Percentiles rank a stretch among this genome's conserved stretches.
phyloP scores from a whole-genome alignment of 805 yeast species.

The Candida schatavii region DNA sequence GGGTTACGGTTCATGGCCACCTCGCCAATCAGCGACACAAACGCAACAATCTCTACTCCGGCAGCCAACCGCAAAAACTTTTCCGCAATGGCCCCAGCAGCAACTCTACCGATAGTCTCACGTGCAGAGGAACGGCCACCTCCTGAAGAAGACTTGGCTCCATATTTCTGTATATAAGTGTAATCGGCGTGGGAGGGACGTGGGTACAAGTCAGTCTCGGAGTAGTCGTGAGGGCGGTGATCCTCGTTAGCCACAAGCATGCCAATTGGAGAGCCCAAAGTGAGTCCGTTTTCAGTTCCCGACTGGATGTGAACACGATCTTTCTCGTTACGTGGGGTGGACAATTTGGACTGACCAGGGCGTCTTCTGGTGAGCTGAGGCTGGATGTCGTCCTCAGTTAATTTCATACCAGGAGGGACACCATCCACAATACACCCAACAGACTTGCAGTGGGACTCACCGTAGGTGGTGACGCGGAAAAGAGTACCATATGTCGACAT shows the following conservation, averaged over 20 bases:
- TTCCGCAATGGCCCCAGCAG: slow-evolving; percentile 98
- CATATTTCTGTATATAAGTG: slow-evolving; percentile 89
- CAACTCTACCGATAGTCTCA: slow-evolving; percentile 98
- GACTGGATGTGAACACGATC: slow-evolving; percentile 91
- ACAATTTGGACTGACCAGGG: slow-evolving; percentile 91
- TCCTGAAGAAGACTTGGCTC: slow-evolving; percentile 90
- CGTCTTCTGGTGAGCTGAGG: slow-evolving; percentile 96
- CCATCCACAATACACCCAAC: slow-evolving; percentile 99
- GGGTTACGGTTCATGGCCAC: slow-evolving; percentile 75
- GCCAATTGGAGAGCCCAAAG: slow-evolving; percentile 94
- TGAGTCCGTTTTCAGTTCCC: slow-evolving; percentile 87
- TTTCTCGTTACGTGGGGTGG: slow-evolving; percentile 96
- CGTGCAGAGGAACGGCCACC: slow-evolving; percentile 98
- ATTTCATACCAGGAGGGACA: slow-evolving; percentile 89
- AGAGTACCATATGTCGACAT: slow-evolving; percentile 44
- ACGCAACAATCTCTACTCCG: slow-evolving; percentile 91
- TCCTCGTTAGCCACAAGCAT: slow-evolving; percentile 93
- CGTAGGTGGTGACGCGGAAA: slow-evolving; percentile 84
- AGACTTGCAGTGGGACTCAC: slow-evolving; percentile 95
- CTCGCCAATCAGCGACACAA: slow-evolving; percentile 89
- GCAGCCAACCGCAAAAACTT: slow-evolving; percentile 75
- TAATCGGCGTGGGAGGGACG: slow-evolving; percentile 98
- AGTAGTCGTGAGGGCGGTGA: slow-evolving; percentile 94
- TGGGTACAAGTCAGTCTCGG: slow-evolving; percentile 92
- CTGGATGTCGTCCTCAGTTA: slow-evolving; percentile 85